Base-by-base conservation (phyloP, 176 grass and related monocot species). In the Pontederia crassipes region DNA sequence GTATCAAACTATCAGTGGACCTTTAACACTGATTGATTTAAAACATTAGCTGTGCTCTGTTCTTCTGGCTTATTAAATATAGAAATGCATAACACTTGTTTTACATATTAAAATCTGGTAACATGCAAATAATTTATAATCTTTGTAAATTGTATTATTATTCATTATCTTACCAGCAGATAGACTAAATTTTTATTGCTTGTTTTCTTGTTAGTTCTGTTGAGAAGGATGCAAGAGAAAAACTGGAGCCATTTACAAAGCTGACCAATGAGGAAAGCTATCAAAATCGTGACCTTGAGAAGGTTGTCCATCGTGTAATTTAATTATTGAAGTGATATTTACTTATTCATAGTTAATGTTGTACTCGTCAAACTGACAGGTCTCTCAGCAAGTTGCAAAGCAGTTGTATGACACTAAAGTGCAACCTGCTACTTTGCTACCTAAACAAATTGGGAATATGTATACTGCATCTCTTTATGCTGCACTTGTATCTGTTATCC, bases 321-420 rank as follows among this genome's bases (percentile, higher is more conserved):
- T 61, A 59, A 32, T 49, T 49, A 46, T 20, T 49, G 78, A 26
- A 17, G 13, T 55, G 14, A 65, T 56, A 56, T 45, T 46, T 71
- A 40, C 67, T 82, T 77, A 49, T 11, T 76, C 18, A 73, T 55
- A 53, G 32, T 55, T 60, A 62, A 58, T 51, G 56, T 0, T 54
- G 10, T 62, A 11, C 53, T 60, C 8, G 64, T 28, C 26, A 35
- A 54, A 64, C 77, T 77, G 61, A 46, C 78, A 92, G 93, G 78
- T 69, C 47, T 98, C 93, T 72, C 93, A 98, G 69, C 93, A 92
- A 92, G 81, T 98, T 64, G 81, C 84, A 12, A 98, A 98, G 55
- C 45, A 77, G 52, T 56, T 98, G 61, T 98, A 92, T 78, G 81
- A 83, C 48, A 65, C 47, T 58, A 98, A 88, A 85, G 81, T 98